Conservation (phyloP, 2,329 filamentous ascomycete species). For the Pseudogymnoascus verrucosus region DNA sequence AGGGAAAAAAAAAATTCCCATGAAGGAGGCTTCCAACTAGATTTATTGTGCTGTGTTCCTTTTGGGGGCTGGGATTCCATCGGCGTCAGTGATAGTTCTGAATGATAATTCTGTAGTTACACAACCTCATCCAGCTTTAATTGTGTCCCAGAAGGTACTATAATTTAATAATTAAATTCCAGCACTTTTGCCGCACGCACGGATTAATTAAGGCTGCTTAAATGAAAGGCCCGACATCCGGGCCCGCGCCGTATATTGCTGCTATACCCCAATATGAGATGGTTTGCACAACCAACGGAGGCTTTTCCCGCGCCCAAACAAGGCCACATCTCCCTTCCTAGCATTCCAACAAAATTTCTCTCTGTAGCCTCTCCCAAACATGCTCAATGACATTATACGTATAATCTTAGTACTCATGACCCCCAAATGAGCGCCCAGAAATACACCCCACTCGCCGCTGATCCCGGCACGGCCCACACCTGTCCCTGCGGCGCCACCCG, state of each 20-base stretch:
- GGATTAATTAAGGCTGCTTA: not conserved
- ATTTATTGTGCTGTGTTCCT: not conserved
- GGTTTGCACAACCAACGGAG: not conserved
- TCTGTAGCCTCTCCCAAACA: not conserved
- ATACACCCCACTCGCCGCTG: not conserved
- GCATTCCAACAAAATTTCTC: not conserved
- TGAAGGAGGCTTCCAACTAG: not conserved
- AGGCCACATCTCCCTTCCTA: not conserved
- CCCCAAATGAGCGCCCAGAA: not conserved
- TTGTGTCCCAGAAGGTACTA: not conserved
- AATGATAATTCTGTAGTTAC: not conserved
- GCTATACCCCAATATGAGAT: not conserved
- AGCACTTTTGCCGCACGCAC: not conserved
- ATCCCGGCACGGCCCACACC: not conserved
- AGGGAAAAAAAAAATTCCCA: not conserved
- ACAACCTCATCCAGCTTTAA: not conserved
- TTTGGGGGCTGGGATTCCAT: not conserved
- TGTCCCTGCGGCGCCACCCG: not conserved
- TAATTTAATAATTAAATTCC: not conserved
- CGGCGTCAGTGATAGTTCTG: not conserved
- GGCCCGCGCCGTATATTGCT: not conserved
- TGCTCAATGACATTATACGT: not conserved
- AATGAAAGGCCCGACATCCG: not conserved
- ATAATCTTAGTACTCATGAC: not conserved
- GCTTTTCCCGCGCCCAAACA: not conserved